A percentile compares a stretch with the other conserved stretches of the same genome.
These are phyloP conservation scores for Collybiopsis confluens DNA, from an alignment of 768 basidiomycete species.

Conservation along the genomic window DNA sequence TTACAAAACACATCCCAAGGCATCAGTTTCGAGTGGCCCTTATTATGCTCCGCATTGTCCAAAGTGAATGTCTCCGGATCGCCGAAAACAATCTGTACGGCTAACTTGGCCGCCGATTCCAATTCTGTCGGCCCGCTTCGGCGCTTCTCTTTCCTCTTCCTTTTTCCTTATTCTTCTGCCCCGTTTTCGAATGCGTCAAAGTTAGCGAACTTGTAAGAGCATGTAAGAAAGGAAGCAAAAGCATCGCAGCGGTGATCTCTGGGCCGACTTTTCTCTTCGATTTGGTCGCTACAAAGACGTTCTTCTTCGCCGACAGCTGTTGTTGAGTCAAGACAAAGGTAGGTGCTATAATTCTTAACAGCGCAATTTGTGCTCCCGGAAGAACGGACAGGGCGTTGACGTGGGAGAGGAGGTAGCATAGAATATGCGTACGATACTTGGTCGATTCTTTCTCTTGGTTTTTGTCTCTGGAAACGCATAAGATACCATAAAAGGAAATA, in stretches of 20 bases:
- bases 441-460: conserved; percentile 27
- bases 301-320: conserved; percentile 33
- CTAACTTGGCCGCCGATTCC: conserved; percentile 1
- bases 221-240: conserved; percentile 1
- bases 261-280: not conserved
- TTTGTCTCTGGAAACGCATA: not conserved
- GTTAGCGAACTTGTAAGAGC: not conserved
- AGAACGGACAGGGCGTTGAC: conserved; percentile 48
- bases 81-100: not conserved
- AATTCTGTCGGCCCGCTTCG: not conserved
- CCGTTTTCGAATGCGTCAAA: no score
- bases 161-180: no score
- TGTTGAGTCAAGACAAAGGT: conserved; percentile 31
- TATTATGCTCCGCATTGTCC: not conserved
- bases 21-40: no score
- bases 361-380: conserved; percentile 39
- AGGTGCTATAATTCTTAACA: conserved; percentile 42
- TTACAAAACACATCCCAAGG: not conserved
- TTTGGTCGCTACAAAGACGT: conserved; percentile 12
- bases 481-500: conserved; percentile 9
- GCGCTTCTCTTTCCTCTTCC: no score
- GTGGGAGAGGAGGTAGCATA: conserved; percentile 82
- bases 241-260: not conserved
- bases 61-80: not conserved
- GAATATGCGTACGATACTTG: conserved; percentile 33